Base-by-base conservation (phyloP, 2,329 filamentous ascomycete genomes). In the Ascomycota sp. region DNA sequence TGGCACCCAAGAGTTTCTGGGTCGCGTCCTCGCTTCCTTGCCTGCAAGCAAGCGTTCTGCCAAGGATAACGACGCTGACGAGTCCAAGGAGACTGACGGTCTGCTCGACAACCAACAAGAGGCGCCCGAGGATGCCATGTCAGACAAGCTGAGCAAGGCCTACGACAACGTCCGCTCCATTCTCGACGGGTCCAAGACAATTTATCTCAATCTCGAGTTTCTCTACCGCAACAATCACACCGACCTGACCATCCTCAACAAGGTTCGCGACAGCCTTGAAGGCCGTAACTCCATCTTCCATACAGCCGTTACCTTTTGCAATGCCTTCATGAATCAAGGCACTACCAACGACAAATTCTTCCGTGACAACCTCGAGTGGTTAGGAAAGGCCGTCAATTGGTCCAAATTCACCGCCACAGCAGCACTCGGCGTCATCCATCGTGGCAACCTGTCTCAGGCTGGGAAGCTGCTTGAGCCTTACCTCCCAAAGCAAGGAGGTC, bases 271-370 rank as follows among this genome's bases (percentile, higher is more conserved):
- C 50, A 94, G 85, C 42, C 61, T 98, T 11, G 89, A 98, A 48
- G 83, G 85, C 23, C 72, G 91, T 31, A 95, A 93, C 56, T 95
- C 86, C 21, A 98, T 98, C 41, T 95, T 95, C 66, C 89, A 98
- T 53, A 92, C 83, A 1, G 83, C 85, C 4, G 82, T 98, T 32
- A 95, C 89, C 1, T 89, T 98, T 45, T 89, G 86, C 46, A 95
- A 95, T 45, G 89, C 85, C 8, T 95, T 98, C 51, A 98, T 98
- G 89, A 92, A 98, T 50, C 85, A 92, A 31, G 91, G 89, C 34
- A 98, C 89, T 1, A 94, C 86, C 0, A 89, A 93, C 43, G 89
- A 98, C 56, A 91, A 86, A 46, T 98, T 98, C 59, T 95, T 98
- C 70, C 71, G 91, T 7, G 83, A 95, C 46, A 98, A 98, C 48